Conservation (phyloP, 163 green algal genomes). For the Prototheca stagnorum region DNA sequence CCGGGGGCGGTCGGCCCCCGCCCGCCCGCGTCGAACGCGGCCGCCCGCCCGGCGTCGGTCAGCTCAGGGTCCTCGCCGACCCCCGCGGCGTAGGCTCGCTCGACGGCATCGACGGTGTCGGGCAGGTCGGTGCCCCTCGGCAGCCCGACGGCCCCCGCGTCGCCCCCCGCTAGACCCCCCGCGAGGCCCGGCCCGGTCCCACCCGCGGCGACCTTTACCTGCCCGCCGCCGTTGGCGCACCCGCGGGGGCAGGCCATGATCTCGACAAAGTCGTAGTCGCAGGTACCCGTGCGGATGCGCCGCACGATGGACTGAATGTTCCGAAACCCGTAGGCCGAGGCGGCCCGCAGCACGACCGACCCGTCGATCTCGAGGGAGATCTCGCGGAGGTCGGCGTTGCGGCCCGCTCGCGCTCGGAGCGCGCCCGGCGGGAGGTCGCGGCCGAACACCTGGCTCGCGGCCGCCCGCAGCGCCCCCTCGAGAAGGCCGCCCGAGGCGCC, state of each 20-base stretch:
- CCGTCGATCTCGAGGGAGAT: conserved; percentile 17
- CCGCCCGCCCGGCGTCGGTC: neutral
- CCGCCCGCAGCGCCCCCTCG: conserved; percentile 54
- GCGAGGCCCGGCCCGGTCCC: neutral
- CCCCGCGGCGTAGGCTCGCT: neutral
- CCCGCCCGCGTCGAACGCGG: too few species aligned
- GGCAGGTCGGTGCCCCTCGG: too few species aligned
- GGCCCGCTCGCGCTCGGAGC: conserved; percentile 28
- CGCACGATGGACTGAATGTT: conserved; percentile 93
- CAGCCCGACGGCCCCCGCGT: neutral
- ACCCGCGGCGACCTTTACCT: conserved; percentile 35
- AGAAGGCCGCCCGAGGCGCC: conserved; percentile 64
- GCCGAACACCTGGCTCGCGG: conserved; percentile 54
- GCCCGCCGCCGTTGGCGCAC: conserved; percentile 88
- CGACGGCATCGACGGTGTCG: too few species aligned
- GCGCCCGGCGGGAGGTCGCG: conserved; percentile 31
- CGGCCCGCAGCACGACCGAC: conserved; percentile 26
- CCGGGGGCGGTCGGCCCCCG: too few species aligned
- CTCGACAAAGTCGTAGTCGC: conserved; percentile 62
- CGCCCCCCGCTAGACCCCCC: neutral
- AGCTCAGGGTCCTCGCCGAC: neutral
- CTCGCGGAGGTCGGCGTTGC: conserved; percentile 72
- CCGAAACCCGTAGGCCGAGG: conserved; percentile 78
- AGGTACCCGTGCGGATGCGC: conserved; percentile 46
- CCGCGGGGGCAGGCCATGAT: conserved; percentile 79